A percentile compares a stretch with the other conserved stretches of the same genome.
Evolutionary conservation across 805 yeast genomes (phyloP).

Genomic region (Saturnispora diversa): DNA sequence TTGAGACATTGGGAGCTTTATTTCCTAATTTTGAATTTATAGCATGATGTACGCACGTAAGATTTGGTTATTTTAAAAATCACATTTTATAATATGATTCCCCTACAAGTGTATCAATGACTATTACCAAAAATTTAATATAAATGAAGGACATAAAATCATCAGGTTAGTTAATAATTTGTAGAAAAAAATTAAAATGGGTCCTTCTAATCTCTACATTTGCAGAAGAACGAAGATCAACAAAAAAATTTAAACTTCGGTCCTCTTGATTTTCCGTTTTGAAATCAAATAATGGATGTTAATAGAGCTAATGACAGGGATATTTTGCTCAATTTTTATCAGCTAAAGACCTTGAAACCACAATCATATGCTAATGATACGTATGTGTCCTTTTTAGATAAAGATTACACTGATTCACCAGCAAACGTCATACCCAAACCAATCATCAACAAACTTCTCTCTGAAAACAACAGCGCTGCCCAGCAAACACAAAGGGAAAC

Average conservation of each 20-base stretch:
- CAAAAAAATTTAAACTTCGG: too few relatives aligned
- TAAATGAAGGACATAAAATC: too few relatives aligned
- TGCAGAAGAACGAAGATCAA: not conserved
- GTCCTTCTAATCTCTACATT: too few relatives aligned
- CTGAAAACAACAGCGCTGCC: slow-evolving; percentile 16
- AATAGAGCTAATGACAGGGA: slow-evolving; percentile 13
- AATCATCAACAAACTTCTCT: slow-evolving; percentile 19
- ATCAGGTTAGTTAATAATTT: too few relatives aligned
- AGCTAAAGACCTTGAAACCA: slow-evolving; percentile 38
- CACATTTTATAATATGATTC: too few relatives aligned
- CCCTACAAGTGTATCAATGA: too few relatives aligned
- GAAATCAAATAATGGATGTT: slow-evolving; percentile 6
- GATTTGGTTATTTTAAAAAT: too few relatives aligned
- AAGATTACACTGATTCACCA: slow-evolving; percentile 16
- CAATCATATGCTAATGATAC: slow-evolving; percentile 22
- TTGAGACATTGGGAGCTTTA: not conserved
- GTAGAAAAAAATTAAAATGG: too few relatives aligned
- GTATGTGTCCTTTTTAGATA: slow-evolving; percentile 13
- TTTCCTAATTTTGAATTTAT: not conserved
- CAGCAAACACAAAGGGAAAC: not conserved
- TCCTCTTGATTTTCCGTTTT: not conserved
- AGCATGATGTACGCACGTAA: too few relatives aligned
- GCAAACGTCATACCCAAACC: slow-evolving; percentile 21
- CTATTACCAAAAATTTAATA: too few relatives aligned
- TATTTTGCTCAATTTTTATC: slow-evolving; percentile 31